Percentiles rank a stretch among this genome's conserved stretches.
Evolutionary conservation across 371 early-diverging fungal species (phyloP).

Genomic region (Apophysomyces elegans): DNA sequence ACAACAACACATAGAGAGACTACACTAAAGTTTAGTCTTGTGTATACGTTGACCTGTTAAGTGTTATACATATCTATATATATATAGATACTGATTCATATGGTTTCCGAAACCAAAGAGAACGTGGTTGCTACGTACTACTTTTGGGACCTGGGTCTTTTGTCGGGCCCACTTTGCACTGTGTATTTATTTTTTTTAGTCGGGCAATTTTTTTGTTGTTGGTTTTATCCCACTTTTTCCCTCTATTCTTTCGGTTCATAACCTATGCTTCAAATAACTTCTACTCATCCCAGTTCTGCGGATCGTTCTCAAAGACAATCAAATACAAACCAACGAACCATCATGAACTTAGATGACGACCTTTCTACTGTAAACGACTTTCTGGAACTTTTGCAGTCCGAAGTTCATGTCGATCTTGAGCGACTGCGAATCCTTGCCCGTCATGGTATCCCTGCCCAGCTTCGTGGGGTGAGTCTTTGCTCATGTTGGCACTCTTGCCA

Average conservation of each 20-base stretch:
- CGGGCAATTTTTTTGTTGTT: conserved; percentile 16
- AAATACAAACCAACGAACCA: conserved; percentile 8
- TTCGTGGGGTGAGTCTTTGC: conserved; percentile 73
- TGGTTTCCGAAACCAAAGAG: too few species aligned
- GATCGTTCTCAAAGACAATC: conserved; percentile 14
- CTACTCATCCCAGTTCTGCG: not conserved
- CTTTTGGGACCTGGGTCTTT: too few species aligned
- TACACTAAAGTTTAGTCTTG: too few species aligned
- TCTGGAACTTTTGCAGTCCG: conserved; percentile 82
- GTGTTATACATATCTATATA: too few species aligned
- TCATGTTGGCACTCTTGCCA: conserved; percentile 10
- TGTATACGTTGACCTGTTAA: too few species aligned
- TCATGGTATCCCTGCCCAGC: conserved; percentile 87
- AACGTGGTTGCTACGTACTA: too few species aligned
- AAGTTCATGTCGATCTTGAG: conserved; percentile 87
- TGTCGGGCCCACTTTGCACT: not conserved
- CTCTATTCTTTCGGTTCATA: conserved; percentile 6
- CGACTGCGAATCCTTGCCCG: conserved; percentile 80
- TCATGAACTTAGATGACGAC: conserved; percentile 42
- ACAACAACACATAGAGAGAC: too few species aligned
- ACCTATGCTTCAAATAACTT: conserved; percentile 5
- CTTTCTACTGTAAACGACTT: conserved; percentile 73
- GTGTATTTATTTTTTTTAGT: not conserved
- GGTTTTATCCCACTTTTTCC: not conserved
- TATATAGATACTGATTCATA: too few species aligned